Conservation (phyloP, 768 basidiomycete genomes). For the Amanita jacksonii region DNA sequence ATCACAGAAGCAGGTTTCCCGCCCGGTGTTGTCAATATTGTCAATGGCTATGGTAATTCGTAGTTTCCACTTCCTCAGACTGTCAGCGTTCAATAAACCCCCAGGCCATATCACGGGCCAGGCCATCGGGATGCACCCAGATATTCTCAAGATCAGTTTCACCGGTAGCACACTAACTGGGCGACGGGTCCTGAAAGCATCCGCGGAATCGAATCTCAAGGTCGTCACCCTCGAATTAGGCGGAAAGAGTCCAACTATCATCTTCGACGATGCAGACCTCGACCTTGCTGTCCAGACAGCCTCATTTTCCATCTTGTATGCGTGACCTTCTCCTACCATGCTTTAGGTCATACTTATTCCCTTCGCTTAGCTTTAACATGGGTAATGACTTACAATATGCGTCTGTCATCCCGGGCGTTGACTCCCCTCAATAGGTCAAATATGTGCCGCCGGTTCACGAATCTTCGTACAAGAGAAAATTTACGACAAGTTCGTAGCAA, state of each 20-base stretch:
- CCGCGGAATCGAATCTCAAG: slow-evolving; percentile 78
- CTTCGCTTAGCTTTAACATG: too few relatives aligned
- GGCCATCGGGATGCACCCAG: slow-evolving; percentile 60
- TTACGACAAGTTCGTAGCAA: slow-evolving; percentile 68
- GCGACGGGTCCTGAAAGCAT: slow-evolving; percentile 69
- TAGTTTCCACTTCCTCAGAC: too few relatives aligned
- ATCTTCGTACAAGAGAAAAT: slow-evolving; percentile 75
- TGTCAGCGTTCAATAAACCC: too few relatives aligned
- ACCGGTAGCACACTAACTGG: slow-evolving; percentile 80
- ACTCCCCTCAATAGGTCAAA: slow-evolving; percentile 39
- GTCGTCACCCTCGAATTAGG: slow-evolving; percentile 77
- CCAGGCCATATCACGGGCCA: slow-evolving; percentile 47
- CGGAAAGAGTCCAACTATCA: slow-evolving; percentile 62
- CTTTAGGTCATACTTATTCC: too few relatives aligned
- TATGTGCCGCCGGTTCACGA: slow-evolving; percentile 78
- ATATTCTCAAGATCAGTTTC: slow-evolving; percentile 76
- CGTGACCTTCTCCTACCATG: slow-evolving; percentile 7
- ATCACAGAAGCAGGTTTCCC: slow-evolving; percentile 70
- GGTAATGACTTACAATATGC: background rate
- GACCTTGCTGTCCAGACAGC: slow-evolving; percentile 70
- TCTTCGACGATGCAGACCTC: slow-evolving; percentile 67
- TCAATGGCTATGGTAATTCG: slow-evolving; percentile 49
- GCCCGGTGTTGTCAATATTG: slow-evolving; percentile 67
- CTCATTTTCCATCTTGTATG: slow-evolving; percentile 64
- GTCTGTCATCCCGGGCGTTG: too few relatives aligned